These are phyloP conservation scores for Arabis alpina DNA, from an alignment of 345 rosid species.

Conservation along the genomic window DNA sequence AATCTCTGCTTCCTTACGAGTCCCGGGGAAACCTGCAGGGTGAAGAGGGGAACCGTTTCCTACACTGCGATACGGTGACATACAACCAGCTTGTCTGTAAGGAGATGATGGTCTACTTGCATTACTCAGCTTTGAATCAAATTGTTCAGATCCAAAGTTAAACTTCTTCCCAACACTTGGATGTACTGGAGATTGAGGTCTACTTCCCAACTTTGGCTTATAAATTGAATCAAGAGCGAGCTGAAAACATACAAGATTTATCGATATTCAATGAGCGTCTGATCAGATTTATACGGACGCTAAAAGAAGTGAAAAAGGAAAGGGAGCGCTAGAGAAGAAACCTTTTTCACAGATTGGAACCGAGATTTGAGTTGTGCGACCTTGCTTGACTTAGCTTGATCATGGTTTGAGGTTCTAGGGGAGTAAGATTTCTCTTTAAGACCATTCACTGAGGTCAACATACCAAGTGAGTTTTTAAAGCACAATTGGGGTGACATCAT, in stretches of 20 bases:
- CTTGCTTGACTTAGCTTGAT: conserved; percentile 49
- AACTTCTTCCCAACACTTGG: conserved; percentile 47
- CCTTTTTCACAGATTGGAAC: conserved; percentile 60
- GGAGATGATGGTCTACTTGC: conserved; percentile 61
- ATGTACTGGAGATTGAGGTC: conserved; percentile 54
- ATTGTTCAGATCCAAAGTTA: conserved; percentile 49
- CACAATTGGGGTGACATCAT: conserved; percentile 74
- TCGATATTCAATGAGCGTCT: conserved; percentile 18
- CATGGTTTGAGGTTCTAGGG: conserved; percentile 42
- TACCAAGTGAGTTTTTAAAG: conserved; percentile 62
- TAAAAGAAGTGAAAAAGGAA: conserved; percentile 25
- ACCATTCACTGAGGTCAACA: conserved; percentile 69
- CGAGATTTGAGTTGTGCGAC: conserved; percentile 51
- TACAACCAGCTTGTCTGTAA: conserved; percentile 51
- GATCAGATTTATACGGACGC: neutral
- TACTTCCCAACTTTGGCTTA: conserved; percentile 46
- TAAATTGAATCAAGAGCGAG: conserved; percentile 45
- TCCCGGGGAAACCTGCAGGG: conserved; percentile 54
- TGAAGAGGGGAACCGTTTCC: conserved; percentile 64
- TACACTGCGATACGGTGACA: conserved; percentile 66
- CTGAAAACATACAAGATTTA: conserved; percentile 47
- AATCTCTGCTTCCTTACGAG: conserved; percentile 65
- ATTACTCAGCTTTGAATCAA: conserved; percentile 38
- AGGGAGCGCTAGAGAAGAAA: conserved; percentile 38
- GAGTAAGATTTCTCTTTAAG: conserved; percentile 56